Base-by-base conservation (phyloP, 257 asterid species). In the Paulownia fortunei region DNA sequence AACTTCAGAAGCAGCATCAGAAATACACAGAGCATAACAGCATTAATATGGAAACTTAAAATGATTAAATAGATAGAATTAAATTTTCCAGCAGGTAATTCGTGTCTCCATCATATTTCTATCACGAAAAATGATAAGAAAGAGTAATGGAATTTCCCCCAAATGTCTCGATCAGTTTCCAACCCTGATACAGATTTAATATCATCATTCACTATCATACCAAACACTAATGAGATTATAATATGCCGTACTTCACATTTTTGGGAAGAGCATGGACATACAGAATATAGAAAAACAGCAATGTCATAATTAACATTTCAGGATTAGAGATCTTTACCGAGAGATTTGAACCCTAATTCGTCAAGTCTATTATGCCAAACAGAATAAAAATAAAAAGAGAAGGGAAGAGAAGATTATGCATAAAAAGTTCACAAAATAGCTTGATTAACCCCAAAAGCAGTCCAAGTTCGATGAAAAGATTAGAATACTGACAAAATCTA, bases 391-490 rank as follows among this genome's bases (percentile, higher is more conserved):
- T 8, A 36, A 34, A 76, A 65, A 4, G 58, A 46, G 32, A 54
- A 21, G 21, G 51, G n/a, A 23, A 66, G 24, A 51, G 56, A 52
- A 34, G 23, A 42, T 42, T 9, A 66, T 55, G 56, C 44, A 55
- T 23, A 60, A 66, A 42, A 47, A 75, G 36, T 4, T 67, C 49
- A 55, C 24, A 39, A 24, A 67, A 11, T 76, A 66, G 37, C 26
- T 61, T 62, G n/a, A 51, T n/a, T 44, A 74, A 46, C 19, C 72
- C 36, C 56, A 39, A 65, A 18, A 65, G 34, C 37, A 41, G 36
- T 66, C 19, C 4, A 9, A 39, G 54, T 19, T 54, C 42, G 9
- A 23, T 11, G 9, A 19, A 19, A 18, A 65, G 55, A 47, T 66
- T 41, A 66, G n/a, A 21, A 42, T 21, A 42, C 54, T 18, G 19